Conservation (phyloP, 805 yeast species). For the Ogataea methanolica region DNA sequence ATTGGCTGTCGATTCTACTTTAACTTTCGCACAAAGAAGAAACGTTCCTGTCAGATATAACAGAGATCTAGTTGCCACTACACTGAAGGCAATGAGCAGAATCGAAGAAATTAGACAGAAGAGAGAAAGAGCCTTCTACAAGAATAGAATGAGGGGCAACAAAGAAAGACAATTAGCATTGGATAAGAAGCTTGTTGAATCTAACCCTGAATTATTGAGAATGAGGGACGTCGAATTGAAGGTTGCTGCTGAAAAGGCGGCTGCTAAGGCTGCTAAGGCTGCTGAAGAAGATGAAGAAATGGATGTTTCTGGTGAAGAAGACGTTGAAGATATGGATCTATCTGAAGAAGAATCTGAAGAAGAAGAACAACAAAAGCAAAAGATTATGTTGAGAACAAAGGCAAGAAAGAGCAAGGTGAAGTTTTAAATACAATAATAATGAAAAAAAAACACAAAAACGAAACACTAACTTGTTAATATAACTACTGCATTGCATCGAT, state of each 20-base stretch:
- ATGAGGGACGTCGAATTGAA: constrained; percentile 92
- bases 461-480: no score
- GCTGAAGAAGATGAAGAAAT: constrained; percentile 40
- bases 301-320: constrained; percentile 40
- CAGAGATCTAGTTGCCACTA: constrained; percentile 91
- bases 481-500: no score
- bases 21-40: constrained; percentile 95
- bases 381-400: constrained; percentile 63
- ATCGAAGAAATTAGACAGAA: constrained; percentile 93
- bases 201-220: constrained; percentile 82
- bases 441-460: no score
- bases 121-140: constrained; percentile 97
- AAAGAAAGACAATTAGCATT: constrained; percentile 78
- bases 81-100: constrained; percentile 92
- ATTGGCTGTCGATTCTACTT: constrained; percentile 93
- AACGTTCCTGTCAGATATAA: constrained; percentile 97
- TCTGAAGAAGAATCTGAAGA: constrained; percentile 33
- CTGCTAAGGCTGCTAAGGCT: constrained; percentile 44
- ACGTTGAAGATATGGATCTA: constrained; percentile 40
- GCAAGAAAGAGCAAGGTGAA: constrained; percentile 40
- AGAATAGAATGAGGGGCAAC: constrained; percentile 98
- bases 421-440: constrained; percentile 31
- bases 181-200: constrained; percentile 84
- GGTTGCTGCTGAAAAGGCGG: constrained; percentile 65
- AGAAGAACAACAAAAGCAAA: constrained; percentile 40